Conservation (phyloP, 805 yeast genomes). For the Candida quercuum region DNA sequence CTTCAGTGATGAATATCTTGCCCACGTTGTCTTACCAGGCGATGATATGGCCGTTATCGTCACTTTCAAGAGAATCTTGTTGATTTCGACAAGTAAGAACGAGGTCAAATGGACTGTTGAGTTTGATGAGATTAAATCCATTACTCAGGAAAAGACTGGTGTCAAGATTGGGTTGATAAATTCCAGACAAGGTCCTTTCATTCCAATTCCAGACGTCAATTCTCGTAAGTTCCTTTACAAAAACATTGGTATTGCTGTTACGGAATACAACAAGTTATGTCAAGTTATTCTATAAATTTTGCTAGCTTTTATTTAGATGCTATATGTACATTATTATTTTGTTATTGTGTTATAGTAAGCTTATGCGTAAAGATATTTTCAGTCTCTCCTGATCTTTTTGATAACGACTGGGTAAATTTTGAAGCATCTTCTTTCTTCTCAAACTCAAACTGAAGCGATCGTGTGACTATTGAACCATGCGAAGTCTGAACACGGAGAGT, state of each 20-base stretch:
- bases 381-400: slow-evolving; percentile 41
- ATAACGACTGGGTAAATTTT: slow-evolving; percentile 37
- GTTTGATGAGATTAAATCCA: slow-evolving; percentile 61
- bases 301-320: not conserved
- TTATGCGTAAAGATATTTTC: slow-evolving; percentile 9
- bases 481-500: slow-evolving; percentile 36
- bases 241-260: slow-evolving; percentile 75
- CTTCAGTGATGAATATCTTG: slow-evolving; percentile 69
- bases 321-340: not conserved
- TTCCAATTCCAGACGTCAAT: slow-evolving; percentile 68
- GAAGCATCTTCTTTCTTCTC: slow-evolving; percentile 39
- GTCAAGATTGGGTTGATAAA: slow-evolving; percentile 58
- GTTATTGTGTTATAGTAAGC: not conserved
- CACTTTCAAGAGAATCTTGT: slow-evolving; percentile 62
- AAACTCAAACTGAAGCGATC: slow-evolving; percentile 48
- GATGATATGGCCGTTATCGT: slow-evolving; percentile 73
- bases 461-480: slow-evolving; percentile 36
- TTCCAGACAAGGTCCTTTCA: slow-evolving; percentile 59
- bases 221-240: slow-evolving; percentile 64
- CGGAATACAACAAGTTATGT: slow-evolving; percentile 67
- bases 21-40: slow-evolving; percentile 81
- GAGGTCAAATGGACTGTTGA: slow-evolving; percentile 66
- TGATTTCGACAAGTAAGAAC: slow-evolving; percentile 58
- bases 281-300: slow-evolving; percentile 36
- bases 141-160: slow-evolving; percentile 77